Evolutionary conservation across 768 basidiomycete species (phyloP), one percentile per base, ranked within the genome.

Genomic region (Hypholoma sublateritium): DNA sequence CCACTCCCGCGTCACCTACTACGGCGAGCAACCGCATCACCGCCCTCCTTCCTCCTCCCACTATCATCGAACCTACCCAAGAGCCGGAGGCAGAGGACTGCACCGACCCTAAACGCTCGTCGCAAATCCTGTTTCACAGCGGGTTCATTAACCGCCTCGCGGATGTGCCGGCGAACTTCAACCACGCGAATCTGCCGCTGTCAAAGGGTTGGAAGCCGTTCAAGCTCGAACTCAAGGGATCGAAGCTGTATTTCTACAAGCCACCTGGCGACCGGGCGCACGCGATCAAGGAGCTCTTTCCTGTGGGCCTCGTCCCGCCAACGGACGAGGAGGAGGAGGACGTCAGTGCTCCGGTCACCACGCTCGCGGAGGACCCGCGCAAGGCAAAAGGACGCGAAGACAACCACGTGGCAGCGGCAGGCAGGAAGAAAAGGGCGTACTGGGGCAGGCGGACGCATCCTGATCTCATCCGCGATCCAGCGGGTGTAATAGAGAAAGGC

Each of bases 191-290:
- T 39, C 60, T 72, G 32, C 59, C 78, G 0, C 70, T 85, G 1
- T 68, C 80, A 0, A 92, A 92, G 62, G 85, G 85, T 0, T 95
- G 93, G 93, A 95, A 94, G 67, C 84, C 90, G 4, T 91, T 82
- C 75, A 93, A 94, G 69, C 79, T 88, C 44, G 88, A 92, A 62
- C 73, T 95, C 24, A 88, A 91, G 65, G 93, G 93, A 5, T 83
- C 88, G 12, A 95, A 95, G 69, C 64, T 95, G 48, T 88, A 89
- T 69, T 89, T 95, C 65, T 93, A 90, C 69, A 95, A 95, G 65
- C 85, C 91, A 0, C 91, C 93, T 0, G 76, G 79, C 25, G 93
- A 95, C 60, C 76, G 85, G 55, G 74, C 71, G 21, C 72, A 76
- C 1, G 87, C 78, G 0, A 78, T 93, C 51, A 89, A 86, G 67